Percentiles rank a stretch among this genome's conserved stretches.
Evolutionary conservation across 2,329 filamentous ascomycete genomes (phyloP).

Genomic region (Uncinocarpus reesii): DNA sequence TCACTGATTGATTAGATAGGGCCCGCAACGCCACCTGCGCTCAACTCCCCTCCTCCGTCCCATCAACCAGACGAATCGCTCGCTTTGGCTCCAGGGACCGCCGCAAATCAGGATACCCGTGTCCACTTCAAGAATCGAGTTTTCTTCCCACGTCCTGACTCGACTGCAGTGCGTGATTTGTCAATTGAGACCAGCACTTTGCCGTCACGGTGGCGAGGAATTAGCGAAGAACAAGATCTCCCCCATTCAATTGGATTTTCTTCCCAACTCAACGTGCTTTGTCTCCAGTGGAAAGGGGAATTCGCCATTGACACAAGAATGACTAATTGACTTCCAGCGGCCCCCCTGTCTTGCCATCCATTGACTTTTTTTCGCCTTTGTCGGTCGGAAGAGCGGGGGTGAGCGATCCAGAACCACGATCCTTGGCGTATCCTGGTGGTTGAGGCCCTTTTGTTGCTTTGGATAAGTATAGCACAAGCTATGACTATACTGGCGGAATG

Average conservation of each 20-base stretch:
- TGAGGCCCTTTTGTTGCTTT: too few relatives aligned
- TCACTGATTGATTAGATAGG: background rate
- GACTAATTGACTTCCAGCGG: background rate
- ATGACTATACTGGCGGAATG: too few relatives aligned
- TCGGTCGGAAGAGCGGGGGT: too few relatives aligned
- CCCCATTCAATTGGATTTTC: background rate
- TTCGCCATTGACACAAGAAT: background rate
- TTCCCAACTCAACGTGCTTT: too few relatives aligned
- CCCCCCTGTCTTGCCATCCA: background rate
- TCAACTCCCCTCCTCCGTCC: background rate
- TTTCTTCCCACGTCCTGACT: background rate
- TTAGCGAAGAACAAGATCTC: background rate
- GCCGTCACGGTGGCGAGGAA: background rate
- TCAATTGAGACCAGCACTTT: background rate
- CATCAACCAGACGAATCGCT: background rate
- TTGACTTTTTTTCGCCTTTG: too few relatives aligned
- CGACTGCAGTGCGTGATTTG: background rate
- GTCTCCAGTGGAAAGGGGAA: background rate
- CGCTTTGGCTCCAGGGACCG: background rate
- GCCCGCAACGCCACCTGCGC: background rate
- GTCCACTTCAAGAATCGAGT: background rate
- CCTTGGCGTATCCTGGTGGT: too few relatives aligned
- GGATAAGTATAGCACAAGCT: too few relatives aligned
- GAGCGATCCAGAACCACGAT: too few relatives aligned
- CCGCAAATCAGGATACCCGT: background rate